Base-by-base conservation (phyloP, 257 asterid genomes). In the Przewalskia tangutica region DNA sequence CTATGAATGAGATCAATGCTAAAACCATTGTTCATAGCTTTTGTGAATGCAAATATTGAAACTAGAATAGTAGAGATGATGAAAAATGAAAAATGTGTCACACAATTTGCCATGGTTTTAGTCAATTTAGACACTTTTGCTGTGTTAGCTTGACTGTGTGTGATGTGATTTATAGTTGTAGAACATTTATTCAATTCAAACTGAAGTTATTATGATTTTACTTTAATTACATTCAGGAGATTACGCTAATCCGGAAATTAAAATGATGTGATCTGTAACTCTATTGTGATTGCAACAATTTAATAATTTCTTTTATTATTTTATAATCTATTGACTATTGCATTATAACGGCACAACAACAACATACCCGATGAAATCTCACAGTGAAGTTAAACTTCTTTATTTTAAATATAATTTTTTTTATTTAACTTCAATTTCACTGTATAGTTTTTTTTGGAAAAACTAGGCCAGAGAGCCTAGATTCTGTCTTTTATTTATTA, bases 1-100 rank as follows among this genome's bases (percentile, higher is more conserved):
- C 93, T 80, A 53, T 91, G 97, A 9, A 92, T 87, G 1, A 92
- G 91, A 88, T 94, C 91, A 16, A 91, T 10, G 78, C 83, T 88
- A 66, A 91, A 88, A 38, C 93, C 91, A 13, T 84, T 85, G 51
- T 64, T 76, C 36, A 38, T 18, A 48, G 95, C 91, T 82, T 91
- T 83, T 9, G 56, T 44, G 4, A 20, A 38, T 8, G 64, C 2
- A 18, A 77, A 53, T 60, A 83, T 36, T 36, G 81, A 34, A 82
- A 87, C 42, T 53, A 84, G 12, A 58, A 59, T 85, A 73, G 18
- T 50, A 70, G 71, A 59, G 68, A 82, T 11, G 50, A 42, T 17
- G 36, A 53, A 51, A 81, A 65, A 51, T 34, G 48, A 77, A 62
- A 38, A 32, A 70, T 68, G 40, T 27, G 75, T 80, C 51, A 48